Evolutionary conservation across 495 filamentous ascomycete species (phyloP), one percentile per base, ranked within the genome.

Genomic region (Penicillium ochrochloron): DNA sequence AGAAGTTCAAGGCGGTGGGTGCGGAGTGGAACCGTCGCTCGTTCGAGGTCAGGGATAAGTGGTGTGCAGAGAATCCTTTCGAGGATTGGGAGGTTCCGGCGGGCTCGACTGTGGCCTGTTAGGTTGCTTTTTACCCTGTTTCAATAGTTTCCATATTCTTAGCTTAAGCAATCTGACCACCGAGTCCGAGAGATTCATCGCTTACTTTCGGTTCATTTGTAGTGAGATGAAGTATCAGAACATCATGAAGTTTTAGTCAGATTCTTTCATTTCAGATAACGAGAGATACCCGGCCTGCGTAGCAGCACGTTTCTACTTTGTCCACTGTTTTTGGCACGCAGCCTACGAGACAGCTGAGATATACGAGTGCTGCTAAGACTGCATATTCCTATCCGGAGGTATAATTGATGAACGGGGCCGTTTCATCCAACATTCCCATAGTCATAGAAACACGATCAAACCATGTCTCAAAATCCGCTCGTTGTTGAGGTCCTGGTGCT

Each of bases 21-120:
- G 83, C 75, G 35, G 82, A 89, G 62, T 97, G 93, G 91, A 92
- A 97, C 70, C 77, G 77, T 6, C 83, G 81, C 48, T 88, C 88
- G 2, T 73, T 71, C 12, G 79, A 83, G 65, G 79, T 91, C 31
- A 87, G 87, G 70, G 79, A 75, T 51, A 80, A 83, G 61, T 95
- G 87, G 76, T 88, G 88, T 63, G 79, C 79, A 51, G 83, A 82
- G 19, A 81, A 92, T 73, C 89, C 85, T 25, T 78, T 75, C 66
- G 76, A 75, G 41, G 50, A 4, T 10, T 80, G 78, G 79, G 41
- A 66, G 31, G 27, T 54, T 34, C 66, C 63, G 50, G 31, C 48
- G 12, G 41, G 48, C 21, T 46, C 42, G 11, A 29, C 50, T 14
- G 33, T 33, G 21, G 21, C 34, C 11, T 19, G 19, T 53, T 41